Evolutionary conservation across 257 asterid species (phyloP).

Genomic region (Solanum appendiculatum): DNA sequence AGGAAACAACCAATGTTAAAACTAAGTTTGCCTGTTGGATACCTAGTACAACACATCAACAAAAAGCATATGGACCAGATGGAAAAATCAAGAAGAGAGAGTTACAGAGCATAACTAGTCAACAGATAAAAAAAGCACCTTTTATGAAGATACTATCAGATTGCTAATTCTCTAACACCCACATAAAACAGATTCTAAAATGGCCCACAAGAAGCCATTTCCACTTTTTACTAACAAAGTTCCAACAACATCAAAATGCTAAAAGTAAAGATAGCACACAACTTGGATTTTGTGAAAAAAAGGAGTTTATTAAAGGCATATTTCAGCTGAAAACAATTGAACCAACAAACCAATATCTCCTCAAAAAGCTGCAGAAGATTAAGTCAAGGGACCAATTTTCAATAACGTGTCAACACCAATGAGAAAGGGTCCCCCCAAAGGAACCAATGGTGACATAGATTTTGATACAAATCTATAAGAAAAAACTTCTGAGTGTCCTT

Average conservation of each 20-base stretch:
- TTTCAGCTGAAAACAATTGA: slow-evolving; percentile 7
- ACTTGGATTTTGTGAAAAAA: not conserved
- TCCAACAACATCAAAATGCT: not conserved
- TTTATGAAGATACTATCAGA: not conserved
- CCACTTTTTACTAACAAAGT: not conserved
- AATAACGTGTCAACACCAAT: not conserved
- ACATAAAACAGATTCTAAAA: not conserved
- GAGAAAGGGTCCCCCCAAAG: slow-evolving; percentile 4
- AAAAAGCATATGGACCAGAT: not conserved
- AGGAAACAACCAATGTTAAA: not conserved
- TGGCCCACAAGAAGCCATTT: not conserved
- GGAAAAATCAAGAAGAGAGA: not conserved
- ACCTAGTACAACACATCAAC: not conserved
- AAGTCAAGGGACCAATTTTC: not conserved
- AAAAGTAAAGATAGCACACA: not conserved
- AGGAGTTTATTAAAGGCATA: not conserved
- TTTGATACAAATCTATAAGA: not conserved
- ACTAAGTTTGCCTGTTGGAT: not conserved
- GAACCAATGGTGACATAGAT: slow-evolving; percentile 1
- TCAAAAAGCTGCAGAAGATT: not conserved
- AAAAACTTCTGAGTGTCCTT: not conserved
- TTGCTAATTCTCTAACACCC: not conserved
- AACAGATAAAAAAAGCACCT: not conserved
- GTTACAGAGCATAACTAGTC: not conserved
- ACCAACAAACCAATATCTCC: not conserved